A percentile compares a stretch with the other conserved stretches of the same genome.
These are phyloP conservation scores for Trapa bicornis DNA, from an alignment of 345 rosid species.

Conservation along the genomic window DNA sequence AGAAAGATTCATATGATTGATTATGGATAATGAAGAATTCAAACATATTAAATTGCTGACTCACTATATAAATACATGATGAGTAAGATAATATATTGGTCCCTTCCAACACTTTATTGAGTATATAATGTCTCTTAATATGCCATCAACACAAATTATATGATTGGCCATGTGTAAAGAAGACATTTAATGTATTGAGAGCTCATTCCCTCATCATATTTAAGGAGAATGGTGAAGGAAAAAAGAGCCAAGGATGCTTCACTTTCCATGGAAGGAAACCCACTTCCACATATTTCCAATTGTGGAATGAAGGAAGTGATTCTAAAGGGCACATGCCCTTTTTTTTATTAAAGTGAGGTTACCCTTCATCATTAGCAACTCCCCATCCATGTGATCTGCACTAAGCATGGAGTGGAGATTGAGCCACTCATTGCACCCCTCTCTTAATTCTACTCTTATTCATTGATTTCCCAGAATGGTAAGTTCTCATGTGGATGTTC, in stretches of 20 bases:
- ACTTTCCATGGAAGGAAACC: not conserved
- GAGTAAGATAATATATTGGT: too few species aligned
- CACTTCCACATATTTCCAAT: not conserved
- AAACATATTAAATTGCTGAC: too few species aligned
- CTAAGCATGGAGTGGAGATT: not conserved
- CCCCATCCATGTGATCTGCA: not conserved
- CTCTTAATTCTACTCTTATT: not conserved
- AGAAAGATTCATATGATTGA: too few species aligned
- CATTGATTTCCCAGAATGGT: not conserved
- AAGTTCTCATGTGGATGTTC: not conserved
- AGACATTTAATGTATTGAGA: not conserved
- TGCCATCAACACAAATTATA: too few species aligned
- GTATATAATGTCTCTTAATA: too few species aligned
- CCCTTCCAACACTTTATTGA: too few species aligned
- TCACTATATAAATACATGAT: too few species aligned
- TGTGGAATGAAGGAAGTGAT: not conserved
- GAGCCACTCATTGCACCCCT: not conserved
- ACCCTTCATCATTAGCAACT: not conserved
- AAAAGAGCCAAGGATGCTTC: not conserved
- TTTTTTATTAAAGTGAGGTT: not conserved
- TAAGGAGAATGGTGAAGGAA: not conserved
- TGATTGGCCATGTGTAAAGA: too few species aligned
- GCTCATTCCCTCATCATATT: not conserved
- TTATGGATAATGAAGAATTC: too few species aligned
- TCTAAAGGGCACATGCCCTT: not conserved